Conservation (phyloP, 2,329 filamentous ascomycete species). For the Metarhizium brunneum region DNA sequence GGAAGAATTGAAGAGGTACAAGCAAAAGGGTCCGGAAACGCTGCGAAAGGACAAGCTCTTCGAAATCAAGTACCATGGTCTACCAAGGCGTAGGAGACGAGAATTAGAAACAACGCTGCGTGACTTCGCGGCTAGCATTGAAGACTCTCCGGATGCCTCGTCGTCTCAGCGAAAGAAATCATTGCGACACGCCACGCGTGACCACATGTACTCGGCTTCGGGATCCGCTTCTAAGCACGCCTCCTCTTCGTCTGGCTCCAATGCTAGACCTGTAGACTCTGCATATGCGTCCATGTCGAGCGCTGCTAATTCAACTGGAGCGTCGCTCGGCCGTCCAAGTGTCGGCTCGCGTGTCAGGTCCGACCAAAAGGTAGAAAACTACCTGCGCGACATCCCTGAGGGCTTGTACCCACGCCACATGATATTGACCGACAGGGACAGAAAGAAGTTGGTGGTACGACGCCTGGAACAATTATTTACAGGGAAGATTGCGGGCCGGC, state of each 20-base stretch:
- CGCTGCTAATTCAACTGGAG: slow-evolving; percentile 34
- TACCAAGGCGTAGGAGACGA: slow-evolving; percentile 63
- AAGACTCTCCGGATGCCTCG: slow-evolving; percentile 35
- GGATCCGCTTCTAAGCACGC: slow-evolving; percentile 40
- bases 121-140: slow-evolving; percentile 58
- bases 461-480: slow-evolving; percentile 76
- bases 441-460: slow-evolving; percentile 67
- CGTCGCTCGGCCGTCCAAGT: slow-evolving; percentile 27
- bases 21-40: slow-evolving; percentile 55
- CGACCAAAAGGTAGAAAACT: slow-evolving; percentile 57
- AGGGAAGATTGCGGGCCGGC: slow-evolving; percentile 47
- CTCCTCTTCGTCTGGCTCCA: slow-evolving; percentile 42
- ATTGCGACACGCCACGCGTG: slow-evolving; percentile 28
- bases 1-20: slow-evolving; percentile 62
- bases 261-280: slow-evolving; percentile 47
- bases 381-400: slow-evolving; percentile 63
- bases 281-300: slow-evolving; percentile 61
- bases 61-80: slow-evolving; percentile 69
- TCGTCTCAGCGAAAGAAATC: slow-evolving; percentile 31
- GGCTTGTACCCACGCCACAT: slow-evolving; percentile 54
- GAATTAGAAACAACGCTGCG: slow-evolving; percentile 67
- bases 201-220: slow-evolving; percentile 29
- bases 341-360: slow-evolving; percentile 28
- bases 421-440: slow-evolving; percentile 61
- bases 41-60: slow-evolving; percentile 70